phyloP scores from a whole-genome alignment of 163 green algal genomes.

The Prototheca wickerhamii region DNA sequence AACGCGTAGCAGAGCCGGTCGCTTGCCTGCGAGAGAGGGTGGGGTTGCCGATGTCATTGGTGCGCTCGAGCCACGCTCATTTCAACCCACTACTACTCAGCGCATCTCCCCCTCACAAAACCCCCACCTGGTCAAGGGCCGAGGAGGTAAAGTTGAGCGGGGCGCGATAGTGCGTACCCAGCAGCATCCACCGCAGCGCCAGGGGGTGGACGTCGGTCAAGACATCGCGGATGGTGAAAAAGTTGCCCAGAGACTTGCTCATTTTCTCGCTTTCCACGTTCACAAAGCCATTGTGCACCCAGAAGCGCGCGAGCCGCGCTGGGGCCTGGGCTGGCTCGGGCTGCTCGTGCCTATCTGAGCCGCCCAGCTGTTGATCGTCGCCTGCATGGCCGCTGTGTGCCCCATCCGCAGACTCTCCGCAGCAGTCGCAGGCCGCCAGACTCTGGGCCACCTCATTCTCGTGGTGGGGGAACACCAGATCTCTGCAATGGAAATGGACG shows the following conservation, averaged over 20 bases:
- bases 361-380: not conserved
- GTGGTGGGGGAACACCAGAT: constrained; percentile 92
- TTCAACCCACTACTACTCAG: not conserved
- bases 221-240: constrained; percentile 93
- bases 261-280: constrained; percentile 97
- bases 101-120: not conserved
- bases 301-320: constrained; percentile 71
- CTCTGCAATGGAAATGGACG: constrained; percentile 11
- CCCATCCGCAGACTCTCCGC: not conserved
- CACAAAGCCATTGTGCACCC: constrained; percentile 86
- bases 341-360: not conserved
- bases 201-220: constrained; percentile 67
- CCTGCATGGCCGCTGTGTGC: constrained; percentile 1
- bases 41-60: no score
- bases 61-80: no score
- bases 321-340: not conserved
- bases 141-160: constrained; percentile 83
- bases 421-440: constrained; percentile 39
- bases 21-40: constrained; percentile 43
- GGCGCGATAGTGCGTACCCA: constrained; percentile 84
- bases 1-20: constrained; percentile 86
- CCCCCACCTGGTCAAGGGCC: constrained; percentile 60
- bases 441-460: constrained; percentile 96
- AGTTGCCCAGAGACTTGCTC: constrained; percentile 95
- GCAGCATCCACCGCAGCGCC: constrained; percentile 88